Conservation (phyloP, 352 stramenopile species). For the Pythium vanterpoolii region DNA sequence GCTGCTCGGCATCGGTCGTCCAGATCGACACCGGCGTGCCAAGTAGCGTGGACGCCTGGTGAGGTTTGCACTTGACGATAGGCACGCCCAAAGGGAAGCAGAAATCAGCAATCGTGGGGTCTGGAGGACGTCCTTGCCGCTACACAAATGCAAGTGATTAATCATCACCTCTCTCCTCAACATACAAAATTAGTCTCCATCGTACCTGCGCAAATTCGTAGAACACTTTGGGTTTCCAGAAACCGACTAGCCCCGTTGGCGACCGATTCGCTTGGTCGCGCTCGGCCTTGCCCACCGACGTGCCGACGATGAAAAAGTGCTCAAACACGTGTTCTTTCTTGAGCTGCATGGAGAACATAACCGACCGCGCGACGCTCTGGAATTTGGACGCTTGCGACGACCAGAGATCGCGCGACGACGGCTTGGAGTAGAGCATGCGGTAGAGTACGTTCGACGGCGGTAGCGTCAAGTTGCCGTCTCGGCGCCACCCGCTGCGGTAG, state of each 20-base stretch:
- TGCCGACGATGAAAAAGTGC: conserved; percentile 71
- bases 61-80: conserved; percentile 47
- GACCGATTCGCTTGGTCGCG: conserved; percentile 25
- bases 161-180: background rate
- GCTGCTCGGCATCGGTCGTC: conserved; percentile 55
- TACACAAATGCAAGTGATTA: background rate
- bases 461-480: conserved; percentile 17
- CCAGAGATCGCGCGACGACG: conserved; percentile 58
- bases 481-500: conserved; percentile 7
- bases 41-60: conserved; percentile 43
- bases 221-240: conserved; percentile 73
- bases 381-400: conserved; percentile 46
- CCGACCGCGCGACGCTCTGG: conserved; percentile 60
- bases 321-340: conserved; percentile 84
- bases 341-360: conserved; percentile 79
- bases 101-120: conserved; percentile 67
- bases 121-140: conserved; percentile 28
- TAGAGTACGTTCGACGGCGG: conserved; percentile 66
- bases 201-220: conserved; percentile 53
- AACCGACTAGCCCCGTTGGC: conserved; percentile 34
- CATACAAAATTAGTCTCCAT: background rate
- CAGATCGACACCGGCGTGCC: conserved; percentile 65
- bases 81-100: conserved; percentile 78
- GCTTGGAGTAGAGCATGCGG: conserved; percentile 74
- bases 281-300: conserved; percentile 35